Evolutionary conservation across 495 filamentous ascomycete species (phyloP).

Genomic region (Neurospora hispaniola): DNA sequence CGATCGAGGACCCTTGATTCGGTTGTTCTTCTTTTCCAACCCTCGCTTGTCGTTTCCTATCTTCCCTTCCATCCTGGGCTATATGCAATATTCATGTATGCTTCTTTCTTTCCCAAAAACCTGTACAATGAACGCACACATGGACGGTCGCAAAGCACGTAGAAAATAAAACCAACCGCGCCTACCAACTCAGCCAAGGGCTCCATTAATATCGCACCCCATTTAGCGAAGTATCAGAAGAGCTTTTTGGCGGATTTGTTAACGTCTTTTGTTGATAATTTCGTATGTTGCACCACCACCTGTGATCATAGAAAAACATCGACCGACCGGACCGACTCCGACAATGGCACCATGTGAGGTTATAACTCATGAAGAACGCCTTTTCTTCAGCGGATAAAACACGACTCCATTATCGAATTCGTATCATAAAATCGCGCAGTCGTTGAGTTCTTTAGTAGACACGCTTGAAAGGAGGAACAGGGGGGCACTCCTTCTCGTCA

Average conservation of each 20-base stretch:
- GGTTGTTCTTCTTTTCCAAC: background rate
- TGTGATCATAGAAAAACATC: background rate
- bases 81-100: slow-evolving; percentile 2
- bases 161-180: background rate
- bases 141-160: background rate
- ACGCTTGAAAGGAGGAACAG: slow-evolving; percentile 82
- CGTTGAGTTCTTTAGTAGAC: slow-evolving; percentile 46
- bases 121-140: background rate
- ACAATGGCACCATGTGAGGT: background rate
- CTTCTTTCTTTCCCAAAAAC: background rate
- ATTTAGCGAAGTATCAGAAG: background rate
- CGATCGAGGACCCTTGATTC: background rate
- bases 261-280: background rate
- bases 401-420: background rate
- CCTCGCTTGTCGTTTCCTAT: background rate
- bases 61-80: background rate
- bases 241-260: background rate
- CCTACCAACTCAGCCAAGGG: background rate
- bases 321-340: background rate
- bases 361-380: background rate
- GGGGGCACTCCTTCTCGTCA: slow-evolving; percentile 82
- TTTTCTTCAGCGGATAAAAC: background rate
- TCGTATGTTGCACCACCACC: background rate
- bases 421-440: background rate
- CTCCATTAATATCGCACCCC: background rate